These are phyloP conservation scores for Aaosphaeria arxii DNA, from an alignment of 2,329 filamentous ascomycete species.

Conservation along the genomic window DNA sequence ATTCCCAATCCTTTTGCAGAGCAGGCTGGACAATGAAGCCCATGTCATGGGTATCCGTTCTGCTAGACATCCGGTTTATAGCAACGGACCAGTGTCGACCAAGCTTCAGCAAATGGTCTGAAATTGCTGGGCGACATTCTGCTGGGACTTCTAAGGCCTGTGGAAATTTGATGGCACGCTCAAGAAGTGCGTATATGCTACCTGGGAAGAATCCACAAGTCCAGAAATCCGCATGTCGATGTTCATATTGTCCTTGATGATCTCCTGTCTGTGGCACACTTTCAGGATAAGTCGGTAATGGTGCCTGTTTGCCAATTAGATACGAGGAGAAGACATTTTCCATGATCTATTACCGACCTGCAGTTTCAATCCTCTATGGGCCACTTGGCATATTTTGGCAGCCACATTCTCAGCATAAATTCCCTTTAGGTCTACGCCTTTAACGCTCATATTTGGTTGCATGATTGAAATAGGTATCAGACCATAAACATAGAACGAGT, in stretches of 20 bases:
- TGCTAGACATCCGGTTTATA: slow-evolving; percentile 28
- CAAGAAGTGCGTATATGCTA: slow-evolving; percentile 30
- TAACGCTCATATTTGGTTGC: slow-evolving; percentile 8
- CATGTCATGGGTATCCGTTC: slow-evolving; percentile 54
- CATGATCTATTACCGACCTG: slow-evolving; percentile 7
- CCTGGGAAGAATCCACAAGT: slow-evolving; percentile 37
- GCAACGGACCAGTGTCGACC: slow-evolving; percentile 31
- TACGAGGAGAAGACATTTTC: neutral
- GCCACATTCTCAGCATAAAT: slow-evolving; percentile 26
- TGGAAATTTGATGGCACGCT: slow-evolving; percentile 28
- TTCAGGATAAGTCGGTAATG: slow-evolving; percentile 29
- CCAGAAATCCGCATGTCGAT: slow-evolving; percentile 36
- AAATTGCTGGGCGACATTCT: slow-evolving; percentile 13
- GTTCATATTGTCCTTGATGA: slow-evolving; percentile 24
- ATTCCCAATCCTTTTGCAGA: slow-evolving; percentile 47
- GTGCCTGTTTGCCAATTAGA: slow-evolving; percentile 12
- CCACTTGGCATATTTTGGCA: slow-evolving; percentile 33
- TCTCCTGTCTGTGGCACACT: slow-evolving; percentile 28
- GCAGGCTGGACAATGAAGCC: slow-evolving; percentile 54
- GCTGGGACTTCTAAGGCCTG: slow-evolving; percentile 18
- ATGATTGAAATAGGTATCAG: neutral
- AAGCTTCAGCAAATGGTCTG: slow-evolving; percentile 20
- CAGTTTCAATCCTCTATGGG: slow-evolving; percentile 23
- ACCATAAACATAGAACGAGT: too few relatives aligned
- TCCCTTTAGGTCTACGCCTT: slow-evolving; percentile 22